phyloP scores from a whole-genome alignment of 768 basidiomycete species.

The Cystobasidium tubakii region DNA sequence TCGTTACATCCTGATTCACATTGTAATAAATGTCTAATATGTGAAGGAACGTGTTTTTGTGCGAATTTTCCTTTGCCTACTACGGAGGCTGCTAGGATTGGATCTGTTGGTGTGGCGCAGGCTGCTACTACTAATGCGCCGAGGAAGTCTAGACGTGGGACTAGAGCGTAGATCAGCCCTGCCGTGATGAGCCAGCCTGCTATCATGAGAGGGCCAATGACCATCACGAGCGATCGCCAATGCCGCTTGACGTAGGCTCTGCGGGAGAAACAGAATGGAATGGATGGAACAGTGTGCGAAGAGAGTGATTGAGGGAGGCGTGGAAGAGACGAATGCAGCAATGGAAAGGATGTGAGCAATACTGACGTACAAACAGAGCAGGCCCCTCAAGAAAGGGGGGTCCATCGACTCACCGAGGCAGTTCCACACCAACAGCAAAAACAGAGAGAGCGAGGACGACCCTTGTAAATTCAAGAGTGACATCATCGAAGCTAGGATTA shows the following conservation, averaged over 20 bases:
- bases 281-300: not conserved
- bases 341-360: too few species aligned
- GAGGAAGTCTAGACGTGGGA: conserved; percentile 83
- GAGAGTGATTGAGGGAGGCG: too few species aligned
- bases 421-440: conserved; percentile 94
- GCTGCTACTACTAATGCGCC: conserved; percentile 84
- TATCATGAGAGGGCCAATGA: conserved; percentile 60
- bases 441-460: conserved; percentile 93
- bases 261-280: not conserved
- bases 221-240: conserved; percentile 79
- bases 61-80: conserved; percentile 85
- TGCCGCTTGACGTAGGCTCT: conserved; percentile 91
- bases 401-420: conserved; percentile 64
- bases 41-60: conserved; percentile 78
- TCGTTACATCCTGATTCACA: conserved; percentile 94
- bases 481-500: conserved; percentile 54
- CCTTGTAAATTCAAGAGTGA: conserved; percentile 85
- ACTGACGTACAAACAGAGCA: too few species aligned
- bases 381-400: too few species aligned
- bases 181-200: conserved; percentile 94
- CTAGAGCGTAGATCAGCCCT: conserved; percentile 74
- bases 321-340: too few species aligned
- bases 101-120: conserved; percentile 61
- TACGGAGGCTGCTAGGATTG: conserved; percentile 87
- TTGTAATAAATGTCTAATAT: conserved; percentile 71